Evolutionary conservation across 345 rosid genomes (phyloP), one percentile per base, ranked within the genome.

Genomic region (Populus ilicifolia): DNA sequence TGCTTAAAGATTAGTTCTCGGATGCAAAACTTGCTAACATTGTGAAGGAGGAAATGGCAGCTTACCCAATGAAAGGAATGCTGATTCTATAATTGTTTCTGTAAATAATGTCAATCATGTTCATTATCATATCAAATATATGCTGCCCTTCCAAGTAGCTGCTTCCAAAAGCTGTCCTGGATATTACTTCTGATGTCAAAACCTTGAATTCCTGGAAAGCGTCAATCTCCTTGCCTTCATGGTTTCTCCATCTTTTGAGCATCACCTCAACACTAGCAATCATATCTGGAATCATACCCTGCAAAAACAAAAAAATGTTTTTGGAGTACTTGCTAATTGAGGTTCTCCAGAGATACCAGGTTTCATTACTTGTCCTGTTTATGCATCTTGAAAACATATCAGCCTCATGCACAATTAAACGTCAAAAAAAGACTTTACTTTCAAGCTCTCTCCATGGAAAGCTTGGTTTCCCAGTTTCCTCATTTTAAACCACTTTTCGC

Each of bases 161-260:
- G 78, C 89, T 86, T 29, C 87, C 90, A 52, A 87, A 89, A 30
- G 89, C 89, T 29, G 89, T 83, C 78, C 89, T 81, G 14, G 88
- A 85, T 52, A 86, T 89, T 50, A 85, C 54, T 82, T 87, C 87
- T 20, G 89, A 83, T 17, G 88, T 85, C 63, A 89, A 75, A n/a
- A 83, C 5, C 66, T 62, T 87, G 35, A 86, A 74, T 69, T 89
- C 89, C 6, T 75, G 39, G 71, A 35, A 83, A 33, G 74, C 86
- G 9, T 87, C 87, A 2, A 86, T 82, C 82, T 86, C 87, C 48
- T 75, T 74, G 2, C 75, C 81, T 33, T 74, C 86, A 52, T 16
- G 29, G 23, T 73, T 39, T 56, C 74, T 81, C 86, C 87, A 83
- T 72, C 78, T 78, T 23, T 81, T 84, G 5, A 86, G 52, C 89